These are phyloP conservation scores for Epichloe glyceriae DNA, from an alignment of 2,329 filamentous ascomycete genomes.

Conservation along the genomic window DNA sequence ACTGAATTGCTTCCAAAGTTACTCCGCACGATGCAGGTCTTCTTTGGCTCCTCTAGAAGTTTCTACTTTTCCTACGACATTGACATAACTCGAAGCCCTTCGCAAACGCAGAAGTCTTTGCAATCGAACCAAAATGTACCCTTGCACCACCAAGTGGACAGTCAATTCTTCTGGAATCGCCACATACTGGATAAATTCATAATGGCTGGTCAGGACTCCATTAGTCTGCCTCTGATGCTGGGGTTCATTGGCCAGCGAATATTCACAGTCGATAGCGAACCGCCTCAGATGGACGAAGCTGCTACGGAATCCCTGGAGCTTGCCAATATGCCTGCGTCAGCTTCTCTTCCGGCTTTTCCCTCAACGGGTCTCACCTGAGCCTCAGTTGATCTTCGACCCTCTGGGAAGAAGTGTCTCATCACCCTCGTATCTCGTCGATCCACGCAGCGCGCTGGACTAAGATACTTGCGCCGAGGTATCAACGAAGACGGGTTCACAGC, in stretches of 20 bases:
- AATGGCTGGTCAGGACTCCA: slow-evolving; percentile 53
- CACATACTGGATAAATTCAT: slow-evolving; percentile 63
- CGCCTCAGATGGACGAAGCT: slow-evolving; percentile 38
- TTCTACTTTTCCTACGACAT: slow-evolving; percentile 96
- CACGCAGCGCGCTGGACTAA: slow-evolving; percentile 69
- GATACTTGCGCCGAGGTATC: slow-evolving; percentile 80
- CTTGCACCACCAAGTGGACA: slow-evolving; percentile 60
- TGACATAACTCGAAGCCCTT: slow-evolving; percentile 64
- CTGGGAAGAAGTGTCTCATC: slow-evolving; percentile 55
- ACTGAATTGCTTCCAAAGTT: slow-evolving; percentile 65
- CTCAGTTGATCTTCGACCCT: slow-evolving; percentile 29
- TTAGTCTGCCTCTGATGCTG: slow-evolving; percentile 77
- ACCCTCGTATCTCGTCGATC: slow-evolving; percentile 87
- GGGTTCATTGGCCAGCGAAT: slow-evolving; percentile 82
- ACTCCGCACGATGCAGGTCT: slow-evolving; percentile 67
- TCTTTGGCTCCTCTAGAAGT: slow-evolving; percentile 69
- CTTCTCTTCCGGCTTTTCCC: slow-evolving; percentile 14
- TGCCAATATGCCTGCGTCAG: slow-evolving; percentile 22
- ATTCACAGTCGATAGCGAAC: slow-evolving; percentile 58
- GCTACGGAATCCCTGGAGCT: slow-evolving; percentile 35
- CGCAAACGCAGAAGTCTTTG: slow-evolving; percentile 20
- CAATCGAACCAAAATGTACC: slow-evolving; percentile 27
- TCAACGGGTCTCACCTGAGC: slow-evolving; percentile 13
- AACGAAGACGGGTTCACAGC: slow-evolving; percentile 82
- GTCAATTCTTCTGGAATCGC: slow-evolving; percentile 83